Base-by-base conservation (phyloP, 2,329 filamentous ascomycete genomes). In the Ascosphaera aggregata region DNA sequence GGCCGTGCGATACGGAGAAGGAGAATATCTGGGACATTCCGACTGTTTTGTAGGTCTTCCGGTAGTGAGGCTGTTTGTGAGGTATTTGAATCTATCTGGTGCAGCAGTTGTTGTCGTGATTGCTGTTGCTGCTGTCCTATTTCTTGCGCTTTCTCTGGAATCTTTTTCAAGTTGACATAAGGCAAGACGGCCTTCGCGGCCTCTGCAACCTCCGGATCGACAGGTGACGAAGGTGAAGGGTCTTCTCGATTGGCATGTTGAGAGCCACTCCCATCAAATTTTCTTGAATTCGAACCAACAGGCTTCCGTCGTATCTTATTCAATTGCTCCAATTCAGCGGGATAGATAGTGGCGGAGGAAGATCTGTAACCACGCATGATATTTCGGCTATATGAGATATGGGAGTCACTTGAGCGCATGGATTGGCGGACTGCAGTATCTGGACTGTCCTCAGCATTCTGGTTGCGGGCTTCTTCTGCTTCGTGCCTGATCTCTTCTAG, bases 401-500 rank as follows among this genome's bases (percentile, higher is more conserved):
- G 9, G 9, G 30, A n/a, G 30, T 32, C 15, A n/a, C 15, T n/a
- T 5, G 30, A 32, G 9, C 13, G 5, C 30, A 32, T 32, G 15
- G 30, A 32, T n/a, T n/a, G 30, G 5, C 30, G 30, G 11, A 32
- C 13, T 5, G 15, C 15, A 32, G 30, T n/a, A 7, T 32, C 30
- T n/a, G 31, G 18, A 17, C 24, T 50, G 45, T 40, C 51, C 45
- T 43, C 54, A 49, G 5, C 4, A n/a, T n/a, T n/a, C 30, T 7
- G 30, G 4, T 5, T 7, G 13, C 15, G 13, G 30, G 30, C 13
- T n/a, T 32, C 5, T 32, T n/a, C 30, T n/a, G 15, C 52, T 41
- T 60, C 53, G 36, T 54, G 46, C 43, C 60, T 56, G 37, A 55
- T 49, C 45, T 57, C 51, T 37, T 57, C 48, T 13, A 60, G 49